These are phyloP conservation scores for Agaricus sinodeliciosus DNA, from an alignment of 768 basidiomycete species.

Conservation along the genomic window DNA sequence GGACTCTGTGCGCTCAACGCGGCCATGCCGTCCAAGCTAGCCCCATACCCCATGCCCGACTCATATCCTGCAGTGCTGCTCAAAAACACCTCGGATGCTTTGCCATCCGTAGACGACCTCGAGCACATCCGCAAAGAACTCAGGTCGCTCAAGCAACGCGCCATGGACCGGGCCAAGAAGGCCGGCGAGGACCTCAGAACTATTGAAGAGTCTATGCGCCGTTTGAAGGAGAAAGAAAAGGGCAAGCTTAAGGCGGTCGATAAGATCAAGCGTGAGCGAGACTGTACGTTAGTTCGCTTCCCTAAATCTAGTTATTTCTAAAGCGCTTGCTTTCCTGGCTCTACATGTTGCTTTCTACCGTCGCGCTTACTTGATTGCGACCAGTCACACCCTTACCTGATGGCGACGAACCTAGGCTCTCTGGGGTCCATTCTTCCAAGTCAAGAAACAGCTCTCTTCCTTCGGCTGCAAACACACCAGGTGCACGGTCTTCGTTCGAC, in stretches of 20 bases:
- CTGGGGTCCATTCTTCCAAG: conserved; percentile 29
- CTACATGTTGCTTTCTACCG: background rate
- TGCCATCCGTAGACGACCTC: conserved; percentile 71
- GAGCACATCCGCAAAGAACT: conserved; percentile 61
- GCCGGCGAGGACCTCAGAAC: conserved; percentile 68
- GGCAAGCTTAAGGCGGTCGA: conserved; percentile 68
- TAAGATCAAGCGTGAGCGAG: conserved; percentile 67
- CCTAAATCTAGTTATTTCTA: conserved; percentile 6
- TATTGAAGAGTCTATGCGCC: conserved; percentile 71
- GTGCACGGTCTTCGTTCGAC: conserved; percentile 51
- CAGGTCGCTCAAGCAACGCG: conserved; percentile 40
- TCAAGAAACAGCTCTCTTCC: conserved; percentile 42
- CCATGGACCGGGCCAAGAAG: conserved; percentile 62
- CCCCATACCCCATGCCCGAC: conserved; percentile 40
- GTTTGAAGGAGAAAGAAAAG: conserved; percentile 70
- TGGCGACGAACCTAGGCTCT: conserved; percentile 40
- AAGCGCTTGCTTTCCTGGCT: background rate
- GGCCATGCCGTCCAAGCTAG: conserved; percentile 57
- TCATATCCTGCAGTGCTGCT: conserved; percentile 53
- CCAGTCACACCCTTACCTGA: conserved; percentile 38
- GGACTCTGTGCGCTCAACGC: too few species aligned
- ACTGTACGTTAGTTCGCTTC: conserved; percentile 49
- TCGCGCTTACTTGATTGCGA: background rate
- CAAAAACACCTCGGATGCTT: conserved; percentile 54
- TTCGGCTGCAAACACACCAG: conserved; percentile 36